Conservation (phyloP, 495 filamentous ascomycete genomes). For the Aspergillus biplanus region DNA sequence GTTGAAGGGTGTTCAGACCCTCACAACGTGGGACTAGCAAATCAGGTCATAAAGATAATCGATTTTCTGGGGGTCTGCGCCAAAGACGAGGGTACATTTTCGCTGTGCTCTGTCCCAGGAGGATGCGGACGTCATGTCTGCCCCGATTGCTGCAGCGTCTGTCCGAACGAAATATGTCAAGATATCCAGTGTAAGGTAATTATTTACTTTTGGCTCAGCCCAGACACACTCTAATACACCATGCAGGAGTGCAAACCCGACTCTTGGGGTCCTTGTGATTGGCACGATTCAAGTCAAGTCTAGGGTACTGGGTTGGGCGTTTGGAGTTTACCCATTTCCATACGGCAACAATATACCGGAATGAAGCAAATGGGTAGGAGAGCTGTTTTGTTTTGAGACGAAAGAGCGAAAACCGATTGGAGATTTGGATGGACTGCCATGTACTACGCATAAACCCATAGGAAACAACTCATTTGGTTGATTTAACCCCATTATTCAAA, state of each 20-base stretch:
- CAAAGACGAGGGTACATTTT: conserved; percentile 29
- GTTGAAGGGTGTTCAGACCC: background rate
- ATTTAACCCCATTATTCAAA: too few species aligned
- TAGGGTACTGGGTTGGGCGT: too few species aligned
- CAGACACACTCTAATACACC: background rate
- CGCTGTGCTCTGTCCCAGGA: conserved; percentile 27
- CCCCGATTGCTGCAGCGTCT: conserved; percentile 35
- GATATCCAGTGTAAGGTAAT: conserved; percentile 39
- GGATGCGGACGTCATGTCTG: conserved; percentile 37
- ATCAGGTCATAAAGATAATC: conserved; percentile 17
- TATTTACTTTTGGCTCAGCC: background rate
- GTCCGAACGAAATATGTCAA: conserved; percentile 31
- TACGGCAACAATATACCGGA: background rate
- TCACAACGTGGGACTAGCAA: background rate
- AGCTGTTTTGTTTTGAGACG: too few species aligned
- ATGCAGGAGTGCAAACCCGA: conserved; percentile 34
- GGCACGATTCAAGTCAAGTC: conserved; percentile 24
- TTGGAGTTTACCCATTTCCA: too few species aligned
- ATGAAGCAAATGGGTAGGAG: background rate
- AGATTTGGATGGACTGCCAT: too few species aligned
- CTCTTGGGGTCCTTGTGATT: conserved; percentile 34
- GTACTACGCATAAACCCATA: too few species aligned
- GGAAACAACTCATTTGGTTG: too few species aligned
- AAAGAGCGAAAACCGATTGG: too few species aligned
- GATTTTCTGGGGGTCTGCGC: conserved; percentile 18